Percentiles rank a stretch among this genome's conserved stretches.
Conservation (phyloP, 148 eudicot genomes). For the Vaccinium vitisidaea region DNA sequence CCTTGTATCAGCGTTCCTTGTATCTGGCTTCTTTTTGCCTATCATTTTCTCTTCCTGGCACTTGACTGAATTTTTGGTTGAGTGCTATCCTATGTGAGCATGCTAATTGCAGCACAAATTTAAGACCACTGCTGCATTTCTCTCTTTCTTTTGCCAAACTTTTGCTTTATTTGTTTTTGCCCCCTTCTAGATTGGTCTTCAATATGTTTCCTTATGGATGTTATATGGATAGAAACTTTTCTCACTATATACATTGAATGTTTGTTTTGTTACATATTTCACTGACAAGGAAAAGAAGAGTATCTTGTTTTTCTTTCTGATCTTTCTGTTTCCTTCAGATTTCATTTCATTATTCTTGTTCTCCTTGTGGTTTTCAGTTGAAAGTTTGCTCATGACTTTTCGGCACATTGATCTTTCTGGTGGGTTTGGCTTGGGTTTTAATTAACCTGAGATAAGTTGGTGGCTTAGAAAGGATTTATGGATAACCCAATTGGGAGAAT, state of each 20-base stretch:
- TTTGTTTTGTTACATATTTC: neutral
- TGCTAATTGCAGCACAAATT: neutral
- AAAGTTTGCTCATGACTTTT: neutral
- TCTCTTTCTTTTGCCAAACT: neutral
- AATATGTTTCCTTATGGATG: neutral
- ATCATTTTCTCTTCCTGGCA: slow-evolving; percentile 3
- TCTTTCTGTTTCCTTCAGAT: neutral
- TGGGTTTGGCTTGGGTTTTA: neutral
- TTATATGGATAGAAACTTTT: neutral
- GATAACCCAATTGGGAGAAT: neutral
- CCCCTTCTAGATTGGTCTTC: neutral
- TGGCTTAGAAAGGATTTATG: slow-evolving; percentile 8
- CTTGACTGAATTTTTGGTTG: neutral
- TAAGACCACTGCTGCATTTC: neutral
- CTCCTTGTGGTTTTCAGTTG: neutral
- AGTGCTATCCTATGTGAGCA: neutral
- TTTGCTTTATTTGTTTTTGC: neutral
- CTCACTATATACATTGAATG: neutral
- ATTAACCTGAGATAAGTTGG: neutral
- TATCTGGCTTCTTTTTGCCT: neutral
- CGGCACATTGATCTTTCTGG: neutral
- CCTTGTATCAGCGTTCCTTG: neutral
- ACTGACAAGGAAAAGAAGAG: neutral
- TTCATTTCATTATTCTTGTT: neutral
- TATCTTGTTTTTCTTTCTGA: neutral